These are phyloP conservation scores for Grifola frondosa DNA, from an alignment of 1,284 basidiomycete genomes.

Conservation along the genomic window DNA sequence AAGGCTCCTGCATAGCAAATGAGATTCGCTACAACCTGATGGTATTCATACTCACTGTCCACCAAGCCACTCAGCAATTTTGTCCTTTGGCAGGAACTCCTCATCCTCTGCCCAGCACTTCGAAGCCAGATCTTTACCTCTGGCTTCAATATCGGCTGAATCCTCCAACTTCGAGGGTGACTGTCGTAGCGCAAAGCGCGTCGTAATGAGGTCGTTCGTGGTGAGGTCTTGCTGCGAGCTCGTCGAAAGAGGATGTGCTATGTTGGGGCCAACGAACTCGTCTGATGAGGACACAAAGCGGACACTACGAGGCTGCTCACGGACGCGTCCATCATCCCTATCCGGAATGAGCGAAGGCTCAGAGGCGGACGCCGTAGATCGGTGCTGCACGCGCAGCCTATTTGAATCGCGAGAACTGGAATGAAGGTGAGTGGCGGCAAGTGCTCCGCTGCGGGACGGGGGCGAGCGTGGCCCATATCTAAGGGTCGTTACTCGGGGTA, in stretches of 20 bases:
- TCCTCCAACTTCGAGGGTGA: slow-evolving; percentile 50
- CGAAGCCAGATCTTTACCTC: slow-evolving; percentile 72
- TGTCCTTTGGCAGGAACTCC: slow-evolving; percentile 80
- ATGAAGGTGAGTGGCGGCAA: slow-evolving; percentile 25
- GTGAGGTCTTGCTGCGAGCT: slow-evolving; percentile 56
- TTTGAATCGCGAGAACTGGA: slow-evolving; percentile 46
- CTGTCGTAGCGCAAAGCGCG: slow-evolving; percentile 44
- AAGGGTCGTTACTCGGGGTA: slow-evolving; percentile 18
- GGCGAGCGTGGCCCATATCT: slow-evolving; percentile 41
- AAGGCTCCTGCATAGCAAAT: slow-evolving; percentile 51
- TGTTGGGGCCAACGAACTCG: slow-evolving; percentile 15
- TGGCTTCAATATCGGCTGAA: slow-evolving; percentile 56
- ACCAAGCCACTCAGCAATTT: slow-evolving; percentile 95
- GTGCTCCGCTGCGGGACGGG: slow-evolving; percentile 18
- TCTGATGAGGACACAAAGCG: slow-evolving; percentile 16
- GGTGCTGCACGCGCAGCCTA: slow-evolving; percentile 60
- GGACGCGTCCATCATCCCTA: slow-evolving; percentile 44
- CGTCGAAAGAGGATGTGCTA: slow-evolving; percentile 30
- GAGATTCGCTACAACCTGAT: slow-evolving; percentile 9
- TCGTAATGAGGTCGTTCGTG: slow-evolving; percentile 43
- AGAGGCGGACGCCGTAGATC: slow-evolving; percentile 70
- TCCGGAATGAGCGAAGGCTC: slow-evolving; percentile 70
- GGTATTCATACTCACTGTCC: slow-evolving; percentile 62
- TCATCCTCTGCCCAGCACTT: slow-evolving; percentile 90
- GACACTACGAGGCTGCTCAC: slow-evolving; percentile 38